Evolutionary conservation across 495 filamentous ascomycete species (phyloP), one percentile per base, ranked within the genome.

Genomic region (Cairneyella variabilis): DNA sequence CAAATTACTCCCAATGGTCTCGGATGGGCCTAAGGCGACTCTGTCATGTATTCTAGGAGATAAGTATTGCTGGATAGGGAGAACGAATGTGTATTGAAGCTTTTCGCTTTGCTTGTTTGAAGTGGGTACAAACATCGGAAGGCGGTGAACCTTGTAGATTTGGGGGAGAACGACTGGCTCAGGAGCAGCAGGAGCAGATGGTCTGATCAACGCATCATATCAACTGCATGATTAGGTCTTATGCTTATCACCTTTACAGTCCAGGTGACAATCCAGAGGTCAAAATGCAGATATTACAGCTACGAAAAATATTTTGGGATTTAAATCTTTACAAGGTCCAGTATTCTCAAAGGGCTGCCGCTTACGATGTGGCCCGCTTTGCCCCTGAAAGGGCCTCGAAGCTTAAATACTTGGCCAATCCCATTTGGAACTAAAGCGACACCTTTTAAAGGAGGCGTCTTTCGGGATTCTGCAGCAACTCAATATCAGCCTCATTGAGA

Each of bases 21-120:
- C 8, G 14, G 36, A 45, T 39, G 17, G 18, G 27, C 49, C 18
- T 46, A 49, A 21, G 40, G 28, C 14, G 28, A 49, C 18, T 47
- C 16, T 18, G 36, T 47, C 54, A 61, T 61, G 37, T 48, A 49
- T 54, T 56, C 41, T 48, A 46, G 30, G 54, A 27, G 17, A 49
- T 38, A 53, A 46, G n/a, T 40, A 26, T 27, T 39, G 28, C 22
- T 43, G 28, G 17, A 20, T n/a, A 34, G 22, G 14, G 4, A 20
- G 45, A 57, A 51, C 46, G 54, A 51, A 47, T 40, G 53, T 54
- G 50, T 18, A 36, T 38, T 27, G 41, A 23, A 27, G 21, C 41
- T 45, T 20, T 39, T 43, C 20, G 20, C 27, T 37, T 54, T 54
- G 32, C 52, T 54, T 48, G 30, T 54, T 54, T 21, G 34, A 54